A percentile compares a stretch with the other conserved stretches of the same genome.
phyloP scores from a whole-genome alignment of 495 filamentous ascomycete genomes.

The Aspergillus egyptiacus region DNA sequence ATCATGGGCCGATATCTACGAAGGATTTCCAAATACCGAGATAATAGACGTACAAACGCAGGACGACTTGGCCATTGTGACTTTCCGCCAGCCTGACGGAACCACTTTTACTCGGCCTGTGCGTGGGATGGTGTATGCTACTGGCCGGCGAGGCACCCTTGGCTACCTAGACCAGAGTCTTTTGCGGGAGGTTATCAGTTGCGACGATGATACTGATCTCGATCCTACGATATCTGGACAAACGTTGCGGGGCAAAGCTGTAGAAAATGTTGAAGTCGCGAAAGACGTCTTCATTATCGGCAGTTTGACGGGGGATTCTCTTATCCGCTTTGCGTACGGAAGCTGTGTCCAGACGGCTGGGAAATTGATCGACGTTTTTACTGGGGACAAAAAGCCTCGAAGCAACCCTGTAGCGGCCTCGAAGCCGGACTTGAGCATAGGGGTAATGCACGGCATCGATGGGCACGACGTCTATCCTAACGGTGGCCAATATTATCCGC shows the following conservation, averaged over 20 bases:
- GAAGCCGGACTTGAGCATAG: slow-evolving; percentile 21
- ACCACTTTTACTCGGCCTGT: slow-evolving; percentile 40
- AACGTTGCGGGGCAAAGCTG: slow-evolving; percentile 50
- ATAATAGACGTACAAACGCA: slow-evolving; percentile 38
- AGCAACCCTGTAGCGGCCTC: slow-evolving; percentile 16
- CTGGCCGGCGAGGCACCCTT: slow-evolving; percentile 55
- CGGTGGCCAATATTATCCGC: not conserved
- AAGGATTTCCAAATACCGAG: slow-evolving; percentile 54
- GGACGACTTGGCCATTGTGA: slow-evolving; percentile 34
- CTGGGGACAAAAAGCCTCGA: slow-evolving; percentile 13
- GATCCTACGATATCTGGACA: slow-evolving; percentile 45
- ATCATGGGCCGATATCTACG: slow-evolving; percentile 49
- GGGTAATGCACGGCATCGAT: slow-evolving; percentile 40
- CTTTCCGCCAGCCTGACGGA: slow-evolving; percentile 43
- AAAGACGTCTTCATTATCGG: slow-evolving; percentile 55
- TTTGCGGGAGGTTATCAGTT: slow-evolving; percentile 44
- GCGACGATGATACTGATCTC: slow-evolving; percentile 13
- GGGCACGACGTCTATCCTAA: slow-evolving; percentile 32
- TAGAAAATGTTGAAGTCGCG: slow-evolving; percentile 50
- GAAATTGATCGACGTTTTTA: slow-evolving; percentile 37
- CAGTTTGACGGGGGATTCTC: slow-evolving; percentile 59
- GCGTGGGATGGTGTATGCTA: slow-evolving; percentile 51
- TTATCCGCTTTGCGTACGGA: slow-evolving; percentile 59
- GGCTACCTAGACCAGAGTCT: slow-evolving; percentile 48
- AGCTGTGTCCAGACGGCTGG: slow-evolving; percentile 55